Evolutionary conservation across 345 rosid species (phyloP).

Genomic region (Rhizophora apiculata): DNA sequence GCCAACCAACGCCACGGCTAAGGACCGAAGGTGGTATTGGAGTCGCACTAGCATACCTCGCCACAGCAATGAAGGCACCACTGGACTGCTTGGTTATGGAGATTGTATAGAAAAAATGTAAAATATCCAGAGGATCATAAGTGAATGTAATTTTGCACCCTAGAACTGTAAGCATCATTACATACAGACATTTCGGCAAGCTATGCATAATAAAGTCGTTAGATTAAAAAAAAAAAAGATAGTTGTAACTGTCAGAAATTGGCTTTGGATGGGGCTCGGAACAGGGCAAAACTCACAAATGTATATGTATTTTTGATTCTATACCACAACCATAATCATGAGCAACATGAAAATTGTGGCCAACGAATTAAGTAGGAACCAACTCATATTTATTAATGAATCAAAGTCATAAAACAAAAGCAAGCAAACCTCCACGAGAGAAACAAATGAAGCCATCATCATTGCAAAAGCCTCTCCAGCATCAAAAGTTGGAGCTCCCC

Average conservation of each 20-base stretch:
- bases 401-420: slow-evolving; percentile 2
- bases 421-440: slow-evolving; percentile 80
- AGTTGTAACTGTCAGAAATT: too few relatives aligned
- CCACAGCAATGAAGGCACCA: slow-evolving; percentile 79
- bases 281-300: not conserved
- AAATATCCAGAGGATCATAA: not conserved
- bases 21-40: slow-evolving; percentile 90
- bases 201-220: too few relatives aligned
- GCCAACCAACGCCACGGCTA: slow-evolving; percentile 99
- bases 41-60: slow-evolving; percentile 90
- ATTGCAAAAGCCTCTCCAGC: slow-evolving; percentile 97
- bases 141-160: not conserved
- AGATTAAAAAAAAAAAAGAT: too few relatives aligned
- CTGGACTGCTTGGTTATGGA: slow-evolving; percentile 58
- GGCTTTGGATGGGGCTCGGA: too few relatives aligned
- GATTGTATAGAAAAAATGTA: not conserved
- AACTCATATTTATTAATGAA: not conserved
- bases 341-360: not conserved
- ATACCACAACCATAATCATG: not conserved
- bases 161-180: too few relatives aligned
- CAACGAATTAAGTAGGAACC: not conserved
- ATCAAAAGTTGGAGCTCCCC: slow-evolving; percentile 97
- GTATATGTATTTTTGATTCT: not conserved
- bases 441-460: slow-evolving; percentile 91
- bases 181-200: too few relatives aligned